Percentiles rank a stretch among this genome's conserved stretches.
Evolutionary conservation across 2,329 filamentous ascomycete species (phyloP).

Genomic region (Epichloe festucae): DNA sequence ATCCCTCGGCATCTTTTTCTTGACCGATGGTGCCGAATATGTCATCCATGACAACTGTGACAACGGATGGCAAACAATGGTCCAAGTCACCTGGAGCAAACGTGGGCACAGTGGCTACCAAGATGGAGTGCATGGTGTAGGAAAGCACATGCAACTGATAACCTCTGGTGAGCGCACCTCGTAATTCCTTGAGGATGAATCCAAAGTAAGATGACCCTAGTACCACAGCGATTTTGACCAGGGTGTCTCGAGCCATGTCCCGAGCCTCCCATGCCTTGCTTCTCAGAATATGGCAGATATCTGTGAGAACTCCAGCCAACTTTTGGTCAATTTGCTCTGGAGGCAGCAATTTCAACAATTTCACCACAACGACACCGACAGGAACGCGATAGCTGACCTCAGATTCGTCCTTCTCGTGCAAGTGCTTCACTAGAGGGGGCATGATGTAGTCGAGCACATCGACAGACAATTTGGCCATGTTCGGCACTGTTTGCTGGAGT

Average conservation of each 20-base stretch:
- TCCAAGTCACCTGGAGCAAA: slow-evolving; percentile 76
- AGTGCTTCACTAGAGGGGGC: slow-evolving; percentile 66
- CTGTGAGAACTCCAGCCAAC: slow-evolving; percentile 73
- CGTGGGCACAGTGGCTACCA: slow-evolving; percentile 60
- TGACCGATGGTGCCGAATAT: slow-evolving; percentile 86
- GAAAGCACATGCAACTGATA: slow-evolving; percentile 93
- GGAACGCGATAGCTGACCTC: slow-evolving; percentile 88
- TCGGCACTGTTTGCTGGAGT: slow-evolving; percentile 55
- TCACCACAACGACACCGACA: slow-evolving; percentile 77
- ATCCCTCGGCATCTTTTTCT: slow-evolving; percentile 95
- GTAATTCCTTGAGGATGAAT: slow-evolving; percentile 85
- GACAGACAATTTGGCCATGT: slow-evolving; percentile 50
- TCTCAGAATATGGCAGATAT: slow-evolving; percentile 84
- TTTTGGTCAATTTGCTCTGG: slow-evolving; percentile 57
- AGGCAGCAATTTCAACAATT: slow-evolving; percentile 71
- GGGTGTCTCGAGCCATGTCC: slow-evolving; percentile 79
- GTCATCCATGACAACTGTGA: slow-evolving; percentile 88
- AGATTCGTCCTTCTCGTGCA: slow-evolving; percentile 89
- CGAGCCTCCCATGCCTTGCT: slow-evolving; percentile 80
- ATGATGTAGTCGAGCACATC: slow-evolving; percentile 67
- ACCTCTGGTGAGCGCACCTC: slow-evolving; percentile 68
- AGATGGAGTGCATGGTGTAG: slow-evolving; percentile 84
- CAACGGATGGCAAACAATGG: slow-evolving; percentile 68
- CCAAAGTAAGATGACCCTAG: slow-evolving; percentile 75
- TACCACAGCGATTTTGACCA: slow-evolving; percentile 69